Evolutionary conservation across 2,329 filamentous ascomycete species (phyloP), one percentile per base, ranked within the genome.

Genomic region (Teratosphaeriaceae sp.): DNA sequence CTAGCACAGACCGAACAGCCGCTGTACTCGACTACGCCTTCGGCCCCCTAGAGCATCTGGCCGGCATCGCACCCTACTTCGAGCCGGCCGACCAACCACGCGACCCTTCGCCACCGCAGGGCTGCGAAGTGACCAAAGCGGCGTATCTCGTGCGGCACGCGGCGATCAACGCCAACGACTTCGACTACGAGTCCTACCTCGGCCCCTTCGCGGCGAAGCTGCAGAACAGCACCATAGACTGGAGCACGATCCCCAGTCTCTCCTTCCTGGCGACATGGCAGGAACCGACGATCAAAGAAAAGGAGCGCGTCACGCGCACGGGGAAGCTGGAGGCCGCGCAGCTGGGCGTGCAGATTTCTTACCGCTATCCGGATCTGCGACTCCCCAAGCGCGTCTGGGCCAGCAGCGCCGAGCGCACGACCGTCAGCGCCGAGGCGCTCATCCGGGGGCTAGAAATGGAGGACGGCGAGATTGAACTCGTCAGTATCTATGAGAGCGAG

Each of bases 391-490:
- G 71, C 38, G 67, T 82, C 1, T 83, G 79, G 78, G 71, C 78
- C 1, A 79, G 76, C 5, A 80, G 78, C 0, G 79, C 80, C 0
- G 78, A 82, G 59, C 65, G 80, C 15, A 82, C 79, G 0, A 66
- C 70, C 33, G 71, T 77, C 58, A 78, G 74, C 7, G 78, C 79
- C 0, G 64, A 76, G 52, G 72, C 74, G 0, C 71, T 84, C 13
- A 76, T 79, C 20, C 68, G 73, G 3, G 79, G 78, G 0, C 65
- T 80, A 8, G 73, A 78, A 49, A 61, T 65, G 3, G 54, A 70
- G 71, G 34, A 74, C 72, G 50, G 70, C 47, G 65, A 66, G 39
- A 79, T 80, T 46, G 64, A 74, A 36, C 67, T 79, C 6, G 69
- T 78, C 34, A 67, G 68, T 50, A 65, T 83, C 40, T 72, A 72